Percentiles rank a stretch among this genome's conserved stretches.
These are phyloP conservation scores for Plasmodium vinckei DNA, from an alignment of 169 alveolate genomes.

Conservation along the genomic window DNA sequence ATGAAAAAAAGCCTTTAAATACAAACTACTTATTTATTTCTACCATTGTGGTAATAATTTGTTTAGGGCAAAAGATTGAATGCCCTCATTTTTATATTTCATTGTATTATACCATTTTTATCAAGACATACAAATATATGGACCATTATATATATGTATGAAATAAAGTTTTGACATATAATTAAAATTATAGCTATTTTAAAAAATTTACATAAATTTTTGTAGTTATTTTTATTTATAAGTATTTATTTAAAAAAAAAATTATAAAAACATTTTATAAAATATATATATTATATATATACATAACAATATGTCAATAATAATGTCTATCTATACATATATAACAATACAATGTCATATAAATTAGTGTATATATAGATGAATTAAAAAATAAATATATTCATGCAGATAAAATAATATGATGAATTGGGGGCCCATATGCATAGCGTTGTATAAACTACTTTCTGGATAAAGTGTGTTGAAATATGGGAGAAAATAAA, in stretches of 20 bases:
- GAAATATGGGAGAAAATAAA: not conserved
- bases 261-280: conserved; percentile 46
- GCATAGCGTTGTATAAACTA: not conserved
- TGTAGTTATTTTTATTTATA: conserved; percentile 48
- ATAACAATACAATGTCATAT: not conserved
- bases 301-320: not conserved
- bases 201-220: conserved; percentile 41
- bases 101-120: not conserved
- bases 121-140: not conserved
- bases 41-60: too few relatives aligned
- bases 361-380: not conserved
- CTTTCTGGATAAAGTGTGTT: conserved; percentile 1
- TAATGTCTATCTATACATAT: conserved; percentile 1
- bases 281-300: conserved; percentile 15
- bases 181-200: conserved; percentile 11
- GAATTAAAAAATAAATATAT: conserved; percentile 10
- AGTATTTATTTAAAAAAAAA: conserved; percentile 63
- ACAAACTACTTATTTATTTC: too few relatives aligned
- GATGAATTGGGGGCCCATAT: conserved; percentile 1
- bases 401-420: conserved; percentile 14
- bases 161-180: conserved; percentile 6
- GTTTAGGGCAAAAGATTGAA: too few relatives aligned
- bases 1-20: too few relatives aligned
- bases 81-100: too few relatives aligned
- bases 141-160: not conserved